Percentiles rank a stretch among this genome's conserved stretches.
phyloP scores from a whole-genome alignment of 306 rosid genomes.

The Arachis stenosperma region DNA sequence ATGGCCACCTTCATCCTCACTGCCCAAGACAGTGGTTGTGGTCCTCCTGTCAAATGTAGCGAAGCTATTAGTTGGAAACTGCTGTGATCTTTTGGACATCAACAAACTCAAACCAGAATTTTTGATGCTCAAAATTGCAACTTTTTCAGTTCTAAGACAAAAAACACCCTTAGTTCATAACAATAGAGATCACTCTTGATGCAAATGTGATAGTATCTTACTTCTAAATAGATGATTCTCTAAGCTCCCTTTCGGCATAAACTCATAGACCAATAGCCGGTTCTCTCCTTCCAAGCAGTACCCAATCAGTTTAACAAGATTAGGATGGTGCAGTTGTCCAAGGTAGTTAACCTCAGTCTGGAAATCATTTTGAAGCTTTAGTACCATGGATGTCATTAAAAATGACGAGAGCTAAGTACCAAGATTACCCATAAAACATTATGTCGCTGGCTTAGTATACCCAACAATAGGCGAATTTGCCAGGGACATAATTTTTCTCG shows the following conservation, averaged over 20 bases:
- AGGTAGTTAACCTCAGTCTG: conserved; percentile 97
- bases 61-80: conserved; percentile 20
- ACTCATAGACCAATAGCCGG: conserved; percentile 89
- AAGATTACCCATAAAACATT: too few species aligned
- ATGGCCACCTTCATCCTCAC: conserved; percentile 90
- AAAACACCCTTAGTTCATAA: background rate
- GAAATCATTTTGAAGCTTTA: conserved; percentile 38
- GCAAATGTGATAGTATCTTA: conserved; percentile 45
- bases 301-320: conserved; percentile 87
- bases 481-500: too few species aligned
- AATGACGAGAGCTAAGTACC: background rate
- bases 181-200: conserved; percentile 5
- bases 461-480: too few species aligned
- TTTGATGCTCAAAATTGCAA: background rate
- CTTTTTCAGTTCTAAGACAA: too few species aligned
- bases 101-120: conserved; percentile 4
- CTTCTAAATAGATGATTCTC: conserved; percentile 95
- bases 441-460: too few species aligned
- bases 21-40: conserved; percentile 87
- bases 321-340: conserved; percentile 87
- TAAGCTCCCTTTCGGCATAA: conserved; percentile 94
- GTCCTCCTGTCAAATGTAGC: conserved; percentile 71
- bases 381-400: conserved; percentile 10
- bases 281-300: conserved; percentile 92
- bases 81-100: background rate